phyloP scores from a whole-genome alignment of 345 rosid species.

The Salix viminalis region DNA sequence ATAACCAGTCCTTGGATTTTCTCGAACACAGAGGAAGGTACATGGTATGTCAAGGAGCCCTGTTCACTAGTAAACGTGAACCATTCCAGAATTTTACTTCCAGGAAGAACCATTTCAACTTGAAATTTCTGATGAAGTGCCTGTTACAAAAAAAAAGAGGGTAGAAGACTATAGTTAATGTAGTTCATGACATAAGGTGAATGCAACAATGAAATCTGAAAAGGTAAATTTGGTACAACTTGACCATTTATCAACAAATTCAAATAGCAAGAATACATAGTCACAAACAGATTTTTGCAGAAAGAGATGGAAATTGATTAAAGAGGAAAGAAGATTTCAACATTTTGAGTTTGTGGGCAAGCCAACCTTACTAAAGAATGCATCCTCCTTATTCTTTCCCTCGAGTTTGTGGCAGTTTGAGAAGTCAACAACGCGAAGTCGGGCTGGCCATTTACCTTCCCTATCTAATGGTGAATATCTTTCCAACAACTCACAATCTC shows the following conservation, averaged over 20 bases:
- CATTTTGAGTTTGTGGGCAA: not conserved
- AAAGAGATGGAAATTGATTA: not conserved
- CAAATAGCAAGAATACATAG: not conserved
- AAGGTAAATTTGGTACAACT: not conserved
- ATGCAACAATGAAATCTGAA: not conserved
- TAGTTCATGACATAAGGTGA: not conserved
- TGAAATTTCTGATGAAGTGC: not conserved
- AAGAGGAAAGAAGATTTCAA: not conserved
- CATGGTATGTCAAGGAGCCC: not conserved
- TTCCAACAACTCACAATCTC: conserved; percentile 13
- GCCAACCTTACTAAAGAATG: conserved; percentile 5
- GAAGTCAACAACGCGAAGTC: conserved; percentile 16
- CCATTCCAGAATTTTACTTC: conserved; percentile 13
- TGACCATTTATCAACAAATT: not conserved
- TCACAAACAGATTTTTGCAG: not conserved
- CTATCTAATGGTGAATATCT: conserved; percentile 2
- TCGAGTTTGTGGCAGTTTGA: conserved; percentile 17
- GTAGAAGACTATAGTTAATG: not conserved
- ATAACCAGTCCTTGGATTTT: not conserved
- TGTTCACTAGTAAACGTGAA: not conserved
- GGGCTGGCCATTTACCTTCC: not conserved
- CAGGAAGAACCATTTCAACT: conserved; percentile 17
- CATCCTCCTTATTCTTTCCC: not conserved
- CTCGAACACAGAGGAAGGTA: not conserved
- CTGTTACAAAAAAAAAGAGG: not conserved